Conservation (phyloP, 768 basidiomycete species). For the Phaeotremella fagi region DNA sequence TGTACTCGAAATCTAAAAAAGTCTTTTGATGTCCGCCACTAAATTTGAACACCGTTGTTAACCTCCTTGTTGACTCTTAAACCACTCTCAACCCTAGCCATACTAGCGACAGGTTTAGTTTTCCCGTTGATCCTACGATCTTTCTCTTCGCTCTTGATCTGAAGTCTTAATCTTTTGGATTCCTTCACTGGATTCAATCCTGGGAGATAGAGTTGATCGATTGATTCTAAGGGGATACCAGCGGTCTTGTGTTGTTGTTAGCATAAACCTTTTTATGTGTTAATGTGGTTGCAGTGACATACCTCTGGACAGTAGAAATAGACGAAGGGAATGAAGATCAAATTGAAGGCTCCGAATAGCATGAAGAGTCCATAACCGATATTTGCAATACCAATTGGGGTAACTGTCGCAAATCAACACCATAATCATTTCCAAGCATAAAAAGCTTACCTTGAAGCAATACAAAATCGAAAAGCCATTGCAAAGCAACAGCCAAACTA, state of each 20-base stretch:
- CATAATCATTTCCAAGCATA: constrained; percentile 6
- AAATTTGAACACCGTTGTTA: no score
- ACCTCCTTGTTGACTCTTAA: no score
- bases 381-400: constrained; percentile 12
- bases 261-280: neutral
- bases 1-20: no score
- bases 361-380: constrained; percentile 24
- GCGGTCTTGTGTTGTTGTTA: constrained; percentile 10
- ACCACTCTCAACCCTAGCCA: neutral
- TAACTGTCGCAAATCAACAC: constrained; percentile 2
- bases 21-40: no score
- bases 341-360: constrained; percentile 26
- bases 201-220: constrained; percentile 19
- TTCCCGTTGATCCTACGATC: neutral
- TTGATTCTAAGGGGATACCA: constrained; percentile 25
- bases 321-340: constrained; percentile 22
- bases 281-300: neutral
- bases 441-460: constrained; percentile 9
- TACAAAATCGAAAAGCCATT: constrained; percentile 25
- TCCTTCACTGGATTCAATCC: constrained; percentile 20
- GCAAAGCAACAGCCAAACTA: constrained; percentile 17
- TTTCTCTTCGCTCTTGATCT: neutral
- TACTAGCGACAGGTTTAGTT: neutral
- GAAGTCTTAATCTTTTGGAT: constrained; percentile 4
- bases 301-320: constrained; percentile 33